Evolutionary conservation across 768 basidiomycete genomes (phyloP), one percentile per base, ranked within the genome.

Genomic region (Dioszegia aurantiaca): DNA sequence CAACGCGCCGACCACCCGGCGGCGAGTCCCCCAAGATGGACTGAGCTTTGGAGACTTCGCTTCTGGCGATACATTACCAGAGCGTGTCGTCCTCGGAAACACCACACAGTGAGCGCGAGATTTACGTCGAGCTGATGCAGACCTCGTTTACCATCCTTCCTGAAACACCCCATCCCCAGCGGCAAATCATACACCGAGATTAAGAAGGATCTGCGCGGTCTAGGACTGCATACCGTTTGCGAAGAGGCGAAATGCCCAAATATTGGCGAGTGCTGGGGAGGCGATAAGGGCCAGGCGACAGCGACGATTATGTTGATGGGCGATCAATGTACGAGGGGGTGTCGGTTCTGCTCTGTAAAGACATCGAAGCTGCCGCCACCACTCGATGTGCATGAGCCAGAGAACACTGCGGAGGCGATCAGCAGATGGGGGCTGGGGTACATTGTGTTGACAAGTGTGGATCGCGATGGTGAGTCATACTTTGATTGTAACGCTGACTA

Each of bases 221-320:
- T 99, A 1, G 84, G 84, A 8, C 80, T 99, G 46, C 91, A 95
- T 70, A 99, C 95, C 0, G 95, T 99, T 1, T 99, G 95, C 70
- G 95, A 99, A 77, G 95, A 99, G 76, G 95, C 95, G 33, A 83
- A 93, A 62, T 99, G 95, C 80, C 95, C 95, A 0, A 99, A 99
- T 70, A 97, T 99, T 56, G 95, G 94, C n/a, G 94, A 98, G 71
- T 99, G 95, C 70, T 99, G 95, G 95, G 91, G 95, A 40, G 92
- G 92, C 9, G 78, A 77, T 27, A 85, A 87, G 64, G 85, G 85
- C 58, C 83, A 84, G 47, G 95, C 95, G 23, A 99, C 95, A 6
- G 95, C 95, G 11, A 99, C 95, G 2, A 99, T 99, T 75, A 98
- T 99, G 95, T 80, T 99, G 14, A 98, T 99, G 95, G 95, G 95